phyloP scores from a whole-genome alignment of 2,329 filamentous ascomycete genomes.

The Juglanconis sp. region DNA sequence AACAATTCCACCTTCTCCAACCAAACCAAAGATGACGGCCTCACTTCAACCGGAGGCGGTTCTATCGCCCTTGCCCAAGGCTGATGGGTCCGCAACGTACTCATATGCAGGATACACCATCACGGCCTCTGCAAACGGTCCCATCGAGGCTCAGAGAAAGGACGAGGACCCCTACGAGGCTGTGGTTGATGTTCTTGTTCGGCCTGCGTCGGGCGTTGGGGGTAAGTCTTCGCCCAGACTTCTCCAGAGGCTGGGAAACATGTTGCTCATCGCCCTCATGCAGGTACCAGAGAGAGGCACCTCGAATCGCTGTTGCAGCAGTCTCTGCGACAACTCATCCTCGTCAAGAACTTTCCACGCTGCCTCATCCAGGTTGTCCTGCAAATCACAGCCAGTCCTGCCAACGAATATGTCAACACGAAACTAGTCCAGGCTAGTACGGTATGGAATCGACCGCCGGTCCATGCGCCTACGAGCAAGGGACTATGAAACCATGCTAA shows the following conservation, averaged over 20 bases:
- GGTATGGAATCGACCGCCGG: constrained; percentile 41
- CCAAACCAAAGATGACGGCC: constrained; percentile 38
- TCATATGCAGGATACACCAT: constrained; percentile 75
- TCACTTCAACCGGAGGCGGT: constrained; percentile 48
- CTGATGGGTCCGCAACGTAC: constrained; percentile 79
- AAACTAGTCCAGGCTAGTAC: constrained; percentile 59
- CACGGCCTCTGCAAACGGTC: constrained; percentile 84
- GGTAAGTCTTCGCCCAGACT: constrained; percentile 48
- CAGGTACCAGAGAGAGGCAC: constrained; percentile 73
- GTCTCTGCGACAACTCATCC: constrained; percentile 70
- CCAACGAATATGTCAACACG: constrained; percentile 61
- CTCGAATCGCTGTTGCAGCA: constrained; percentile 74
- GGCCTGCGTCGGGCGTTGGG: constrained; percentile 80
- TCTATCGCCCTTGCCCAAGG: constrained; percentile 61
- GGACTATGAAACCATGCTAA: constrained; percentile 21
- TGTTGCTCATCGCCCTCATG: constrained; percentile 26
- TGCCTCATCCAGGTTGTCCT: constrained; percentile 77
- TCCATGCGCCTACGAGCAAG: neutral
- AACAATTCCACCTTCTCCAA: neutral
- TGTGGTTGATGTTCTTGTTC: constrained; percentile 82
- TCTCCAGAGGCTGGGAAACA: constrained; percentile 6
- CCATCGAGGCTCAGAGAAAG: constrained; percentile 81
- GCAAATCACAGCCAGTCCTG: constrained; percentile 69
- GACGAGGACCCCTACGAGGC: constrained; percentile 93
- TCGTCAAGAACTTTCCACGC: constrained; percentile 72